Percentiles rank a stretch among this genome's conserved stretches.
Conservation (phyloP, 768 basidiomycete species). For the Tylopilus sp. region DNA sequence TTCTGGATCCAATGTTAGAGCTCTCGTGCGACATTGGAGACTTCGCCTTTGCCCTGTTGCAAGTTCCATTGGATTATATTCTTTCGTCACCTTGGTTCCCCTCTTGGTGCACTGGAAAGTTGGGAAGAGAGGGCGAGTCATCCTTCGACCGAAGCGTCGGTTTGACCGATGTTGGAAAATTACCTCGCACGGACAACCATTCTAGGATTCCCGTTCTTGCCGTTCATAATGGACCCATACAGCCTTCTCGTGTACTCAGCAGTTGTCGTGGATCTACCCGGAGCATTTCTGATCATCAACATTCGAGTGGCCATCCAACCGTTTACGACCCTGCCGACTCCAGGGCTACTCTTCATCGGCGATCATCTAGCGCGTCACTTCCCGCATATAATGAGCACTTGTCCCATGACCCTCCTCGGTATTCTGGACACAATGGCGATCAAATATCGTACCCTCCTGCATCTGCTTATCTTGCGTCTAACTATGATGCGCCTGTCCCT, state of each 20-base stretch:
- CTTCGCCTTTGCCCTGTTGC: conserved; percentile 43
- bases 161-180: conserved; percentile 1
- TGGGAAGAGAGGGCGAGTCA: conserved; percentile 5
- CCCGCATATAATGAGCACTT: conserved; percentile 25
- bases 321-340: conserved; percentile 1
- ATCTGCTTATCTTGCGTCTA: conserved; percentile 35
- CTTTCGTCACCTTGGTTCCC: conserved; percentile 31
- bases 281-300: conserved; percentile 17
- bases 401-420: conserved; percentile 19
- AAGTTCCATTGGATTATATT: conserved; percentile 39
- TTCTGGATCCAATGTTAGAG: conserved; percentile 65
- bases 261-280: conserved; percentile 13
- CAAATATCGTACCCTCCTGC: conserved; percentile 63
- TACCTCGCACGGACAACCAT: conserved; percentile 5
- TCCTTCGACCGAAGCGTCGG: not conserved
- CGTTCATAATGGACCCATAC: conserved; percentile 6
- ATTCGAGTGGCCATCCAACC: not conserved
- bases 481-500: conserved; percentile 13
- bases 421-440: conserved; percentile 28
- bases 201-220: conserved; percentile 12
- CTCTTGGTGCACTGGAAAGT: conserved; percentile 16
- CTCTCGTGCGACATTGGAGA: conserved; percentile 62
- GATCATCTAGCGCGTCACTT: conserved; percentile 20
- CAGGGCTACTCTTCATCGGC: conserved; percentile 5
- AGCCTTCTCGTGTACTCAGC: conserved; percentile 6